Percentiles rank a stretch among this genome's conserved stretches.
These are phyloP conservation scores for Kwoniella shandongensis DNA, from an alignment of 768 basidiomycete species.

Conservation along the genomic window DNA sequence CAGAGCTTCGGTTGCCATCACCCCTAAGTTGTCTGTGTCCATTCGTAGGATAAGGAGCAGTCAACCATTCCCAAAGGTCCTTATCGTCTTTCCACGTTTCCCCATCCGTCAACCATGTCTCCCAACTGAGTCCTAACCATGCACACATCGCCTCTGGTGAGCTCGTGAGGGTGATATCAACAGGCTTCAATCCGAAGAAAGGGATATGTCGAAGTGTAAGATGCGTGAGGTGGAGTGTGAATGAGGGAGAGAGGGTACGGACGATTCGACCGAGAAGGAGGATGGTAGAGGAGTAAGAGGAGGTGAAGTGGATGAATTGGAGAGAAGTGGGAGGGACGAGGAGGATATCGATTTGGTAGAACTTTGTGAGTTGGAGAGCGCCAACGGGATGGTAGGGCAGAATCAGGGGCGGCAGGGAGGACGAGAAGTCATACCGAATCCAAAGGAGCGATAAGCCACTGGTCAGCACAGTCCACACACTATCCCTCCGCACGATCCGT, in stretches of 20 bases:
- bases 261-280: conserved; percentile 27
- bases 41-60: not conserved
- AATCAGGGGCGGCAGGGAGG: no score
- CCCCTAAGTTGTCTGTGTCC: not conserved
- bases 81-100: conserved; percentile 8
- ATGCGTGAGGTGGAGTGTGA: conserved; percentile 28
- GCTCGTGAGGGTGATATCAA: conserved; percentile 30
- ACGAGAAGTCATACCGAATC: no score
- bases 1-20: not conserved
- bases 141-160: conserved; percentile 18
- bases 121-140: conserved; percentile 35
- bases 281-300: conserved; percentile 26
- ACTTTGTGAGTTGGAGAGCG: conserved; percentile 19
- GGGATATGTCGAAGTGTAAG: conserved; percentile 32
- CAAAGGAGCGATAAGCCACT: no score
- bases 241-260: conserved; percentile 16
- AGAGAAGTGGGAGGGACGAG: conserved; percentile 17
- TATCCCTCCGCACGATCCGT: no score
- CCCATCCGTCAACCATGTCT: conserved; percentile 15
- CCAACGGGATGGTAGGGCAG: no score
- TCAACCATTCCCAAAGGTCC: conserved; percentile 37
- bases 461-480: no score
- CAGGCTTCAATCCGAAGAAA: conserved; percentile 26
- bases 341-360: conserved; percentile 41
- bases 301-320: conserved; percentile 20